Percentiles rank a stretch among this genome's conserved stretches.
These are phyloP conservation scores for Microthlaspi erraticum DNA, from an alignment of 345 rosid species.

Conservation along the genomic window DNA sequence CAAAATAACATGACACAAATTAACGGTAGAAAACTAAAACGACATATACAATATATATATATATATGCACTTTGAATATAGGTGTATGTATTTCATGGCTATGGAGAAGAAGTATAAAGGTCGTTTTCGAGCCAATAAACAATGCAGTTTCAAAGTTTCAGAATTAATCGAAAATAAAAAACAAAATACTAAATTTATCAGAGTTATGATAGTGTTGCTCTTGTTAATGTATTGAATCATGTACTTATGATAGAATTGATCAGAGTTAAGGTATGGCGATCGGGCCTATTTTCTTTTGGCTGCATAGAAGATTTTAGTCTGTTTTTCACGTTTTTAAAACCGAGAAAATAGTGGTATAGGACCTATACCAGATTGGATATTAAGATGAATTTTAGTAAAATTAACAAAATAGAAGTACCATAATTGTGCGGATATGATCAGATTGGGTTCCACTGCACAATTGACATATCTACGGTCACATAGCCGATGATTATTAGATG, in stretches of 20 bases:
- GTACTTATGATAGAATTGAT: neutral
- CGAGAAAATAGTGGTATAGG: neutral
- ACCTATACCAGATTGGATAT: neutral
- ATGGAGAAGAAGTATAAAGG: neutral
- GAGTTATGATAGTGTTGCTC: too few relatives aligned
- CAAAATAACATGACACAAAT: constrained; percentile 14
- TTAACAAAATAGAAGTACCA: neutral
- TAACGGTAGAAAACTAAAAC: neutral
- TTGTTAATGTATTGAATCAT: neutral
- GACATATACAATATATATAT: neutral
- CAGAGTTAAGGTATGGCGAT: neutral
- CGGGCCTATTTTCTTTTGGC: neutral
- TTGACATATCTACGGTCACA: neutral
- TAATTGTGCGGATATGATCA: constrained; percentile 18
- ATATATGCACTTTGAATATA: neutral
- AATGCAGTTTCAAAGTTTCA: constrained; percentile 7
- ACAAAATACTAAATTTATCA: too few relatives aligned
- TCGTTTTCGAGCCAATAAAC: neutral
- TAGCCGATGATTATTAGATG: neutral
- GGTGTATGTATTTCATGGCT: neutral
- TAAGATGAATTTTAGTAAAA: neutral
- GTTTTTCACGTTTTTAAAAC: neutral
- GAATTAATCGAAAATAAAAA: neutral
- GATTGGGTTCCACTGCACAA: neutral
- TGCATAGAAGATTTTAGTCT: neutral